phyloP scores from a whole-genome alignment of 768 basidiomycete species.

The Suillus sp. region DNA sequence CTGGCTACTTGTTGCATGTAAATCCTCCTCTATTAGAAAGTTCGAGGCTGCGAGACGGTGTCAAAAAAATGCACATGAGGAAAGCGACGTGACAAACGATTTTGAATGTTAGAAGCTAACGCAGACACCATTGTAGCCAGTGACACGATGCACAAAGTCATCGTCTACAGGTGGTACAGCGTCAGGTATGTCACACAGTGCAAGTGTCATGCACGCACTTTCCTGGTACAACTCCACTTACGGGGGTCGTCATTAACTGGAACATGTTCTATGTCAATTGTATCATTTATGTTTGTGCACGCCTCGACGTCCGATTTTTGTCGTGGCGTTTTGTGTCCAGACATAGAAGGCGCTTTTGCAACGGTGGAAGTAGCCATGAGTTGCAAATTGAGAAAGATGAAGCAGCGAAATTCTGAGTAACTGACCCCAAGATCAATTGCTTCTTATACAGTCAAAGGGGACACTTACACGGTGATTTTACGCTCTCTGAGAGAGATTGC shows the following conservation, averaged over 20 bases:
- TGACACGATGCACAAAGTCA: slow-evolving; percentile 32
- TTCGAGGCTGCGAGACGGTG: slow-evolving; percentile 53
- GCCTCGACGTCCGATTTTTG: background rate
- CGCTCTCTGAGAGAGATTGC: background rate
- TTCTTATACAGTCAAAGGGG: slow-evolving; percentile 6
- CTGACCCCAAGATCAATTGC: background rate
- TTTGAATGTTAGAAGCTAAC: slow-evolving; percentile 31
- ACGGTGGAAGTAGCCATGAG: background rate
- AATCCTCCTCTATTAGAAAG: slow-evolving; percentile 54
- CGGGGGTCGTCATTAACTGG: slow-evolving; percentile 64
- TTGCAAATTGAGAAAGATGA: background rate
- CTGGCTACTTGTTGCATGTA: slow-evolving; percentile 60
- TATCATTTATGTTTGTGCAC: background rate
- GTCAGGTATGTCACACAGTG: background rate
- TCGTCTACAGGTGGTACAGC: slow-evolving; percentile 19
- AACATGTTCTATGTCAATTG: slow-evolving; percentile 38
- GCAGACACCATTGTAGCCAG: slow-evolving; percentile 25
- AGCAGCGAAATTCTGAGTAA: background rate
- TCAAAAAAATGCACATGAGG: background rate
- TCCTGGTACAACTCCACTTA: slow-evolving; percentile 55
- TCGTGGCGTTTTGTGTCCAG: background rate
- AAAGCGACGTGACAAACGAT: slow-evolving; percentile 22
- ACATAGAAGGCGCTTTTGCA: background rate
- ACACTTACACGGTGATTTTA: background rate
- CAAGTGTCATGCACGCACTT: slow-evolving; percentile 40